Percentiles rank a stretch among this genome's conserved stretches.
These are phyloP conservation scores for Marasmius sp. DNA, from an alignment of 1,284 basidiomycete genomes.

Conservation along the genomic window DNA sequence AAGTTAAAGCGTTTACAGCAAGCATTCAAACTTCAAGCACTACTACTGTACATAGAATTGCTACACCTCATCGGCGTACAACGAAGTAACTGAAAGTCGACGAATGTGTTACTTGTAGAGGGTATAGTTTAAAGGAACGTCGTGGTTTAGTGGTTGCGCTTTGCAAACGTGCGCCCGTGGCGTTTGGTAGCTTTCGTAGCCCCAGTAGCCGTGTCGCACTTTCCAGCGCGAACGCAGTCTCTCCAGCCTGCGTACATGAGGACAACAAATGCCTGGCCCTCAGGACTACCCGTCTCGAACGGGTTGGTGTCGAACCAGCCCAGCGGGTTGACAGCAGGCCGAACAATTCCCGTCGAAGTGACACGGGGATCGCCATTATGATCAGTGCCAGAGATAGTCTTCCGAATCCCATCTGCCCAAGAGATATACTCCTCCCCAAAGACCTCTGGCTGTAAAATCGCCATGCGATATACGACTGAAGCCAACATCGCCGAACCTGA, in stretches of 20 bases:
- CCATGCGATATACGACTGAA: slow-evolving; percentile 41
- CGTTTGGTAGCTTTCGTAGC: neutral
- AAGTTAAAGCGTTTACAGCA: too few species aligned
- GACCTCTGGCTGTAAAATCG: slow-evolving; percentile 20
- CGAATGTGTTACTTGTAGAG: too few species aligned
- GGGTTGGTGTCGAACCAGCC: slow-evolving; percentile 23
- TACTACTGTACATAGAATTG: too few species aligned
- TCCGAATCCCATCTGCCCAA: slow-evolving; percentile 31
- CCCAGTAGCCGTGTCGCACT: neutral
- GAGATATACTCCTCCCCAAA: slow-evolving; percentile 24
- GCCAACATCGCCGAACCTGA: slow-evolving; percentile 43
- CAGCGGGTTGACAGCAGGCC: slow-evolving; percentile 26
- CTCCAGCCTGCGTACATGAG: slow-evolving; percentile 29
- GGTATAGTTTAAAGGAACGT: too few species aligned
- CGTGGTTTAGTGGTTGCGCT: too few species aligned
- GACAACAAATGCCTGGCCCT: slow-evolving; percentile 25
- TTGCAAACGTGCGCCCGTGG: too few species aligned
- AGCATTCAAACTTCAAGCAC: too few species aligned
- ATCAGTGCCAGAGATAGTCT: slow-evolving; percentile 17
- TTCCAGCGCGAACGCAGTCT: slow-evolving; percentile 19
- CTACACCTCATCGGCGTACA: too few species aligned
- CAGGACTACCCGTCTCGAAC: slow-evolving; percentile 24
- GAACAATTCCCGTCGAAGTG: slow-evolving; percentile 19
- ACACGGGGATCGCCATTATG: slow-evolving; percentile 18
- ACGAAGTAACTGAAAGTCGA: too few species aligned